Base-by-base conservation (phyloP, 2,329 filamentous ascomycete species). In the Cercospora sp. region DNA sequence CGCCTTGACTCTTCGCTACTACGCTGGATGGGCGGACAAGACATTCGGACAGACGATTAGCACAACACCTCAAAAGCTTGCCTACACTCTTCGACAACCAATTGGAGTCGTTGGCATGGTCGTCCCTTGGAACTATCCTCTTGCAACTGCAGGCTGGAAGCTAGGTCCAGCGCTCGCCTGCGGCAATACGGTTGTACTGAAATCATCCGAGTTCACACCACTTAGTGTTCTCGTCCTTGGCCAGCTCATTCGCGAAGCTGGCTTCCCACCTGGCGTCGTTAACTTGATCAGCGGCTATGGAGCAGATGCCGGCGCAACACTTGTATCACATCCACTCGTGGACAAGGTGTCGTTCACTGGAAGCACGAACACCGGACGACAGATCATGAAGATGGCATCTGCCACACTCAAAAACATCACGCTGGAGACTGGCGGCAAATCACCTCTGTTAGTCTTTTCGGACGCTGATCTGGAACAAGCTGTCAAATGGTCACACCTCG, bases 271-370 rank as follows among this genome's bases (percentile, higher is more conserved):
- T 0, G 91, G 91, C 49, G 91, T 94, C 4, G 79, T 94, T 71
- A 94, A 94, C 78, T 85, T 94, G 66, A 77, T 93, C 66, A 92
- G 92, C 69, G 91, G 91, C 0, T 84, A 88, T 63, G 91, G 91
- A 28, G 84, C 84, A 28, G 88, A 88, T 40, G 89, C 90, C 0
- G 91, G 91, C 12, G 84, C 88, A 5, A 88, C 90, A 0, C 83
- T 94, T 8, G 89, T 88, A 1, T 83, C 85, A 49, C 91, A 94
- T 76, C 80, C 87, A 26, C 86, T 86, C 51, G 85, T 94, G 16
- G 89, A 92, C 75, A 94, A 94, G 82, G 84, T 94, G 69, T 90
- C 91, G 0, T 94, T 94, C 71, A 94, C 91, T 0, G 91, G 91
- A 45, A 91, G 88, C 3, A 94, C 91, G 0, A 82, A 82, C 1